Evolutionary conservation across 148 eudicot species (phyloP), one percentile per base, ranked within the genome.

Genomic region (Camellia japonica): DNA sequence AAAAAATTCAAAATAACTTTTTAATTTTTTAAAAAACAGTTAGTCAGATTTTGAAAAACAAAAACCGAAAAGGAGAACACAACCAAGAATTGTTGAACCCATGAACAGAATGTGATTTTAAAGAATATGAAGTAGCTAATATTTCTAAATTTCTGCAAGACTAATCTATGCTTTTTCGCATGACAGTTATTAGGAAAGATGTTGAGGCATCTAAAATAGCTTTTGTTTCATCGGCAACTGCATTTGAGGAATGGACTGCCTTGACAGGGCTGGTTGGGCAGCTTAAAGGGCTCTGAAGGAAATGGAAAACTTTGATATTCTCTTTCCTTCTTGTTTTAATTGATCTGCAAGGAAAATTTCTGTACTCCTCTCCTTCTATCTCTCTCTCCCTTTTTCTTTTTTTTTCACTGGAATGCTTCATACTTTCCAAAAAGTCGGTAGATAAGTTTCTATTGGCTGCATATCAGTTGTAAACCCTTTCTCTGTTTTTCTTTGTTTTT

Each of bases 171-270:
- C 80, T 70, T 64, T 30, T 16, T 42, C 10, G 18, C 51, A 75
- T 59, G 79, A 77, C 82, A 96, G 98, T 94, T n/a, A 79, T 80
- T 12, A 73, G 78, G 65, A 94, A 93, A 30, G 95, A 96, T 73
- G 82, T 85, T 10, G 92, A 96, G 61, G 84, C 87, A 14, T 87
- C 98, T 8, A 96, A 90, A 82, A 74, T 85, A 47, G 98, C 99
- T 4, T 96, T 94, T 71, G 95, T 94, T 80, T 86, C 91, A n/a
- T 94, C 97, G 20, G 99, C 99, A 42, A 84, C 71, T 52, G 97
- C 99, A 5, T 87, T 96, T 3, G 99, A 96, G 92, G 94, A 92
- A 81, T 96, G 99, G 99, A 90, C 94, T 9, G 64, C 87, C 61
- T 82, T 96, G 44, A 83, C 95, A 61, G 99, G 99, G 51, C 80